phyloP scores from a whole-genome alignment of 352 stramenopile species.

The Globisporangium carolinianum region DNA sequence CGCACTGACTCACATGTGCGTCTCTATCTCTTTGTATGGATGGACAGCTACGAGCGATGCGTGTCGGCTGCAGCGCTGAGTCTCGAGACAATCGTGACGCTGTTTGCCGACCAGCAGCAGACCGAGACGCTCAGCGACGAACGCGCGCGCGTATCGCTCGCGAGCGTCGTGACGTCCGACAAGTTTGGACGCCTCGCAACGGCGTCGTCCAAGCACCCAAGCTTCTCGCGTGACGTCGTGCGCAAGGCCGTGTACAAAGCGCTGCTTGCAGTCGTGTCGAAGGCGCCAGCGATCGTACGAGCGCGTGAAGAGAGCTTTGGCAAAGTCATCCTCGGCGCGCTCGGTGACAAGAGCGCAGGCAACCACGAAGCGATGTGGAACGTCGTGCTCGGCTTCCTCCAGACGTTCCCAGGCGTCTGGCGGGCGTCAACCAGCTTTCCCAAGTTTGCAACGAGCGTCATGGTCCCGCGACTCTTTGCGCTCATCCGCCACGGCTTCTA shows the following conservation, averaged over 20 bases:
- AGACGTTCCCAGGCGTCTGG: slow-evolving; percentile 45
- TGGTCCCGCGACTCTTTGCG: slow-evolving; percentile 60
- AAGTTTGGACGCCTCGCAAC: slow-evolving; percentile 53
- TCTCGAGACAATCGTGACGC: slow-evolving; percentile 44
- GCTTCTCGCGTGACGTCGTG: slow-evolving; percentile 65
- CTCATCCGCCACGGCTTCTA: slow-evolving; percentile 76
- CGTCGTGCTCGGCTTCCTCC: slow-evolving; percentile 62
- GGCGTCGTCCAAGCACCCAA: slow-evolving; percentile 63
- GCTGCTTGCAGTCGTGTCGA: slow-evolving; percentile 42
- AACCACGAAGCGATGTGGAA: slow-evolving; percentile 77
- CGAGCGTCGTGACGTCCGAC: slow-evolving; percentile 44
- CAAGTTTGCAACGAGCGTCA: slow-evolving; percentile 56
- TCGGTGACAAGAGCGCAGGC: slow-evolving; percentile 59
- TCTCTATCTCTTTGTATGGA: not conserved
- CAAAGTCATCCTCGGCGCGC: slow-evolving; percentile 55
- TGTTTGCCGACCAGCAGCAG: slow-evolving; percentile 36
- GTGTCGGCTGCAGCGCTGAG: slow-evolving; percentile 55
- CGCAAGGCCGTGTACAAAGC: slow-evolving; percentile 56
- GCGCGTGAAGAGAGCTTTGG: slow-evolving; percentile 52
- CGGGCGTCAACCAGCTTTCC: slow-evolving; percentile 27
- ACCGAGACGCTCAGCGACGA: slow-evolving; percentile 32
- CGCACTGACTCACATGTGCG: not conserved
- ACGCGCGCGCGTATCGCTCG: slow-evolving; percentile 29
- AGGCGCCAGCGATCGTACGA: slow-evolving; percentile 33
- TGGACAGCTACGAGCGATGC: slow-evolving; percentile 41